These are phyloP conservation scores for Tylopilus plumbeoviolaceoides DNA, from an alignment of 768 basidiomycete species.

Conservation along the genomic window DNA sequence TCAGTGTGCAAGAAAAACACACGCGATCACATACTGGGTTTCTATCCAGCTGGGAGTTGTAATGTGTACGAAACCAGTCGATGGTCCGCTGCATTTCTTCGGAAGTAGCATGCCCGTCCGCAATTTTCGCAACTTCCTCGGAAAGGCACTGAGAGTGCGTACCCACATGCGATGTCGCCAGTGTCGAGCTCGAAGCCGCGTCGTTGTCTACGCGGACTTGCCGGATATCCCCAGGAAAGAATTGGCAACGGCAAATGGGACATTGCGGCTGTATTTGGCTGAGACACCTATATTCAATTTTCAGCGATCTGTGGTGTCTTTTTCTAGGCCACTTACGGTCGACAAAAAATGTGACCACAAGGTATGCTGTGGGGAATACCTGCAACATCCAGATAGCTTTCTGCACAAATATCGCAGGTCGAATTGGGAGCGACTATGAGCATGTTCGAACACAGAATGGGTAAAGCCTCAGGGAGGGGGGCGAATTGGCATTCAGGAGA, in stretches of 20 bases:
- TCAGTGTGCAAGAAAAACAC: too few species aligned
- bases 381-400: neutral
- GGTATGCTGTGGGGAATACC: conserved; percentile 3
- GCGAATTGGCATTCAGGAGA: too few species aligned
- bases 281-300: conserved; percentile 7
- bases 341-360: conserved; percentile 16
- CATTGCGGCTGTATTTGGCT: conserved; percentile 3
- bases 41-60: too few species aligned
- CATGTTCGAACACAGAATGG: too few species aligned
- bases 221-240: neutral
- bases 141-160: neutral
- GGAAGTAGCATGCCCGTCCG: neutral
- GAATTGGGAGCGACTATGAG: conserved; percentile 8
- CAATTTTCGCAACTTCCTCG: neutral
- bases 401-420: conserved; percentile 14
- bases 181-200: neutral
- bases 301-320: neutral
- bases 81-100: conserved; percentile 10
- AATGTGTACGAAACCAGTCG: neutral
- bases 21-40: neutral
- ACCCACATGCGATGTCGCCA: neutral
- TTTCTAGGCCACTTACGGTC: conserved; percentile 3
- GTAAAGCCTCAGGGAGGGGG: too few species aligned
- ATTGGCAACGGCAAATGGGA: conserved; percentile 10
- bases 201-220: conserved; percentile 1